Evolutionary conservation across 768 basidiomycete genomes (phyloP).

Genomic region (Hemileccinum rubropunctum): DNA sequence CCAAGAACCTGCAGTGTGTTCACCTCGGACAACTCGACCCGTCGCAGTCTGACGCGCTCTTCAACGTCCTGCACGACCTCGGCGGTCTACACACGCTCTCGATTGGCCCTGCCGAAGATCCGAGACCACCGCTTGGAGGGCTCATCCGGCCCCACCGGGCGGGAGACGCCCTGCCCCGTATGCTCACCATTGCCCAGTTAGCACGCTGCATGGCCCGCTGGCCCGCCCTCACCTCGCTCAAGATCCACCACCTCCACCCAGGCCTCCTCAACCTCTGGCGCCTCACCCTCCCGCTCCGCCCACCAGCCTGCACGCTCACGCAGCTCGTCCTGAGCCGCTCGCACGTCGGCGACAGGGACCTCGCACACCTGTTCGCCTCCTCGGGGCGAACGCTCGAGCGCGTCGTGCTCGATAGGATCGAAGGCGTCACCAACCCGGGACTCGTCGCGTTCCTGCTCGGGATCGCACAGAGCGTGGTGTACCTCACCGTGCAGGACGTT

Average conservation of each 20-base stretch:
- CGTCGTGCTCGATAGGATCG: constrained; percentile 15
- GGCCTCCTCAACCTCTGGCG: constrained; percentile 10
- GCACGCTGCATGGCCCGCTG: constrained; percentile 17
- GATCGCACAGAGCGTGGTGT: constrained; percentile 10
- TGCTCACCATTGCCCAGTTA: constrained; percentile 16
- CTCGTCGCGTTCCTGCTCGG: constrained; percentile 13
- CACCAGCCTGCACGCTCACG: constrained; percentile 16
- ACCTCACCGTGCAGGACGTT: constrained; percentile 16
- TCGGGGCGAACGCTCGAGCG: constrained; percentile 15
- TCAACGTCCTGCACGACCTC: constrained; percentile 7
- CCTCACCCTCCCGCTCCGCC: constrained; percentile 11
- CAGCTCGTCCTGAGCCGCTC: constrained; percentile 18
- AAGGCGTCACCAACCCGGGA: constrained; percentile 19
- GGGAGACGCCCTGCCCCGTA: background rate
- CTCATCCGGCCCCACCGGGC: background rate
- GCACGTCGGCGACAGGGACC: constrained; percentile 17
- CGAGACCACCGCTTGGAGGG: background rate
- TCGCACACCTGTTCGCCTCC: constrained; percentile 11
- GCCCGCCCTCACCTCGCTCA: constrained; percentile 13
- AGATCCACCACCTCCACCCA: constrained; percentile 16
- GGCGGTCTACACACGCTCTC: constrained; percentile 11
- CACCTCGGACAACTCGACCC: constrained; percentile 16
- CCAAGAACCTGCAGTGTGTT: constrained; percentile 13
- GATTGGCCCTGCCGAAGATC: constrained; percentile 6
- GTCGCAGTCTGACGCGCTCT: constrained; percentile 9